Evolutionary conservation across 2,329 filamentous ascomycete genomes (phyloP).

Genomic region (Epichloe typhina): DNA sequence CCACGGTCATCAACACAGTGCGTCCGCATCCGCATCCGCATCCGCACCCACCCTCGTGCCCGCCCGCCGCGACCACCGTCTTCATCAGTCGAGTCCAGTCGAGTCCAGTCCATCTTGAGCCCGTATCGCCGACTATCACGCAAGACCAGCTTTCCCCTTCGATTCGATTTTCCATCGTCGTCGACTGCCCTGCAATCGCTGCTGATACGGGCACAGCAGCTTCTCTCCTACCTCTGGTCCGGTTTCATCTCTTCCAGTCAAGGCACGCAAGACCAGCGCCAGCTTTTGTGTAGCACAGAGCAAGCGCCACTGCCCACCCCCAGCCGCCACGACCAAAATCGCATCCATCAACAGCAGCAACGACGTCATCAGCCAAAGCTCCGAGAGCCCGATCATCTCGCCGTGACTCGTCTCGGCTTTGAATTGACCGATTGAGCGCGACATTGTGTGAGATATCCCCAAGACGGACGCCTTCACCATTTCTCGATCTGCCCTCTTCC

Average conservation of each 20-base stretch:
- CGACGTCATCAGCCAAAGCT: constrained; percentile 3
- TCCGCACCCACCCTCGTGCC: constrained; percentile 3
- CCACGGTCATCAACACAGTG: constrained; percentile 1
- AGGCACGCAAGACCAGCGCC: not conserved
- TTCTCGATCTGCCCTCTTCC: constrained; percentile 33
- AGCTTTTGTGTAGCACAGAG: not conserved
- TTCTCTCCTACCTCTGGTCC: constrained; percentile 8
- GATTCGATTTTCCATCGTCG: constrained; percentile 1
- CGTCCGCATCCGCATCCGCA: constrained; percentile 1
- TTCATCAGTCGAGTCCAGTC: constrained; percentile 1
- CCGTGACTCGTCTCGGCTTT: not conserved
- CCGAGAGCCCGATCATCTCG: not conserved
- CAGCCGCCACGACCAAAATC: not conserved
- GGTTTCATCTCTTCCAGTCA: constrained; percentile 3
- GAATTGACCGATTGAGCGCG: constrained; percentile 8
- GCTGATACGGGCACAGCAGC: constrained; percentile 8
- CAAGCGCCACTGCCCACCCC: not conserved
- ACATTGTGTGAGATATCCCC: constrained; percentile 25
- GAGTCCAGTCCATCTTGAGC: constrained; percentile 6
- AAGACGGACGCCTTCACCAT: constrained; percentile 35
- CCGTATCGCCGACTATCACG: constrained; percentile 8
- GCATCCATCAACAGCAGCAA: not conserved
- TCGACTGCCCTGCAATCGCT: not conserved
- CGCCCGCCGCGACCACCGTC: not conserved
- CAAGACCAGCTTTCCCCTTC: constrained; percentile 3